Evolutionary conservation across 2,329 filamentous ascomycete species (phyloP).

Genomic region (Xylaria sp.): DNA sequence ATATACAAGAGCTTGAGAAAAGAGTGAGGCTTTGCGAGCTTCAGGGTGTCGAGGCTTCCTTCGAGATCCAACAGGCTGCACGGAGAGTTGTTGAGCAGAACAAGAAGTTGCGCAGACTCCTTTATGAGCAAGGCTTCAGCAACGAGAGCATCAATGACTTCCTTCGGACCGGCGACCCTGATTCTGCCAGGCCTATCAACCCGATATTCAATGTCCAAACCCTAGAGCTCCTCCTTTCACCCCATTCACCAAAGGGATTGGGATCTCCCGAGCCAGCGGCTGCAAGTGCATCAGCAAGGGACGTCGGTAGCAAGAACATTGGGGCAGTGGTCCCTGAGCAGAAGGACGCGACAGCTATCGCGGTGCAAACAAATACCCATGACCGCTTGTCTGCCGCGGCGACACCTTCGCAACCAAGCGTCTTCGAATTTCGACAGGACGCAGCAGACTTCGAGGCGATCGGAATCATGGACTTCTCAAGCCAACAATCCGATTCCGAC

Average conservation of each 20-base stretch:
- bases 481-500: background rate
- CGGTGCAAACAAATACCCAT: background rate
- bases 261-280: background rate
- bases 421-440: background rate
- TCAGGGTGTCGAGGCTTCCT: slow-evolving; percentile 67
- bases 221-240: slow-evolving; percentile 7
- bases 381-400: background rate
- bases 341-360: background rate
- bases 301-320: background rate
- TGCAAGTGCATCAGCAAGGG: background rate
- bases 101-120: slow-evolving; percentile 60
- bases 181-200: slow-evolving; percentile 3
- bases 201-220: slow-evolving; percentile 13
- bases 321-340: background rate
- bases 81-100: slow-evolving; percentile 72
- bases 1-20: slow-evolving; percentile 69
- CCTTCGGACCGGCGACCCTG: slow-evolving; percentile 10
- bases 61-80: slow-evolving; percentile 73
- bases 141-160: slow-evolving; percentile 42
- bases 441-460: background rate
- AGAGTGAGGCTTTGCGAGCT: slow-evolving; percentile 66
- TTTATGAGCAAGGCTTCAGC: slow-evolving; percentile 59
- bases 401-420: background rate
- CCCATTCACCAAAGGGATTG: background rate
- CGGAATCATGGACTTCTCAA: background rate